Evolutionary conservation across 805 yeast genomes (phyloP).

Genomic region (Candida nonsorbophila): DNA sequence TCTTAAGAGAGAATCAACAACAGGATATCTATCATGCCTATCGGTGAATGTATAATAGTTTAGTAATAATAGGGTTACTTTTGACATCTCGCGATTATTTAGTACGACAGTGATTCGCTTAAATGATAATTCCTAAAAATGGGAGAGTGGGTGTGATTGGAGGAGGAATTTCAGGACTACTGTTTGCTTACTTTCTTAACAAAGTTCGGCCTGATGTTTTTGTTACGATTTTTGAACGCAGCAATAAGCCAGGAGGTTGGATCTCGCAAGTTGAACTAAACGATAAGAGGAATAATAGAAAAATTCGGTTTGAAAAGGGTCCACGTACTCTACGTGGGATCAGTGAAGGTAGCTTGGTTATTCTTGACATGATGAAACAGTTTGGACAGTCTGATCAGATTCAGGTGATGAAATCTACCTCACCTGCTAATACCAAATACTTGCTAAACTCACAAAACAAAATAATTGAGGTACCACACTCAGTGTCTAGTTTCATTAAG

Average conservation of each 20-base stretch:
- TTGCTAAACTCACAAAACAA: constrained; percentile 43
- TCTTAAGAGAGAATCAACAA: constrained; percentile 12
- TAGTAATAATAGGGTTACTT: neutral
- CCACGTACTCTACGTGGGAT: constrained; percentile 87
- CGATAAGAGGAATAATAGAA: constrained; percentile 14
- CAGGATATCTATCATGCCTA: constrained; percentile 20
- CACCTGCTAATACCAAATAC: constrained; percentile 70
- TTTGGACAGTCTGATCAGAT: constrained; percentile 47
- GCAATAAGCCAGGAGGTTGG: constrained; percentile 70
- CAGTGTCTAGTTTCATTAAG: constrained; percentile 19
- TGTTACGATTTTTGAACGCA: constrained; percentile 58
- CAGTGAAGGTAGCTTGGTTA: constrained; percentile 69
- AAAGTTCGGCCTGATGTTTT: constrained; percentile 72
- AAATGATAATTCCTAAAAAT: constrained; percentile 14
- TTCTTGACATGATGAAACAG: constrained; percentile 53
- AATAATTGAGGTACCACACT: constrained; percentile 52
- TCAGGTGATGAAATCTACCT: constrained; percentile 49
- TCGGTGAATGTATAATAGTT: constrained; percentile 3
- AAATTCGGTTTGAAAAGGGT: constrained; percentile 66
- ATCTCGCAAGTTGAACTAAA: constrained; percentile 47
- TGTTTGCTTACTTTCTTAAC: constrained; percentile 63
- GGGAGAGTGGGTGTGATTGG: constrained; percentile 72
- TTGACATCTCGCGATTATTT: neutral
- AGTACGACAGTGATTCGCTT: too few relatives aligned
- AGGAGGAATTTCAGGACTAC: constrained; percentile 82